Evolutionary conservation across 78 protist genomes (phyloP).

Genomic region (Tieghemostelium lacteum): DNA sequence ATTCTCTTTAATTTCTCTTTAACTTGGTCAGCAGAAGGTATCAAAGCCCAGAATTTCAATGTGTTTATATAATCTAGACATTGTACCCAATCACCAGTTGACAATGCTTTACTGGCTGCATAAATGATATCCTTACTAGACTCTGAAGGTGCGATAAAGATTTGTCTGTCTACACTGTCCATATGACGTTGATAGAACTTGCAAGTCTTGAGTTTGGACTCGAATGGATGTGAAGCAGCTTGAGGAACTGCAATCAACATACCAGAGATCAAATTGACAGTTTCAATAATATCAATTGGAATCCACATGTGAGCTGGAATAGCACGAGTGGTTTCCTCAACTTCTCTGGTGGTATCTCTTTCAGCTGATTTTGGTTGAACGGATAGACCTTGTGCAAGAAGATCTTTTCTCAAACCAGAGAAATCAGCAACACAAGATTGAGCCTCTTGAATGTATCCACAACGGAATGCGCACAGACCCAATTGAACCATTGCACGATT

Average conservation of each 20-base stretch:
- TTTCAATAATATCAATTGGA: constrained; percentile 95
- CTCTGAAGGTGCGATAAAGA: constrained; percentile 94
- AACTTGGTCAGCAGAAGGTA: constrained; percentile 79
- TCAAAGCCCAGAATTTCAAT: constrained; percentile 84
- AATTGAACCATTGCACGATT: constrained; percentile 96
- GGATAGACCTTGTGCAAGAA: constrained; percentile 92
- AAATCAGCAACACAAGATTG: constrained; percentile 89
- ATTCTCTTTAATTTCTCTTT: constrained; percentile 33
- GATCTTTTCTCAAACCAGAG: constrained; percentile 81
- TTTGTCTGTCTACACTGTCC: constrained; percentile 83
- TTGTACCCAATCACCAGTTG: constrained; percentile 90
- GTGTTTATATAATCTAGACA: constrained; percentile 50
- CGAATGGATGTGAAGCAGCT: constrained; percentile 86
- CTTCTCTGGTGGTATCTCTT: constrained; percentile 79
- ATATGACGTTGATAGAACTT: constrained; percentile 87
- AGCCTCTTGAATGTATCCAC: constrained; percentile 91
- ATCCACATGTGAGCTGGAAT: constrained; percentile 98
- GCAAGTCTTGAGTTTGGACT: constrained; percentile 71
- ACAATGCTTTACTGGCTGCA: constrained; percentile 87
- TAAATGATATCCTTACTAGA: constrained; percentile 89
- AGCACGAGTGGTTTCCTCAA: constrained; percentile 83
- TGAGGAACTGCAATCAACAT: constrained; percentile 95
- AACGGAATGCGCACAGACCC: constrained; percentile 96
- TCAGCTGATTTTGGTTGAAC: constrained; percentile 69
- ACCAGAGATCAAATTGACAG: constrained; percentile 91